Conservation (phyloP, 2,329 filamentous ascomycete genomes). For the Dactylellina haptotyla region DNA sequence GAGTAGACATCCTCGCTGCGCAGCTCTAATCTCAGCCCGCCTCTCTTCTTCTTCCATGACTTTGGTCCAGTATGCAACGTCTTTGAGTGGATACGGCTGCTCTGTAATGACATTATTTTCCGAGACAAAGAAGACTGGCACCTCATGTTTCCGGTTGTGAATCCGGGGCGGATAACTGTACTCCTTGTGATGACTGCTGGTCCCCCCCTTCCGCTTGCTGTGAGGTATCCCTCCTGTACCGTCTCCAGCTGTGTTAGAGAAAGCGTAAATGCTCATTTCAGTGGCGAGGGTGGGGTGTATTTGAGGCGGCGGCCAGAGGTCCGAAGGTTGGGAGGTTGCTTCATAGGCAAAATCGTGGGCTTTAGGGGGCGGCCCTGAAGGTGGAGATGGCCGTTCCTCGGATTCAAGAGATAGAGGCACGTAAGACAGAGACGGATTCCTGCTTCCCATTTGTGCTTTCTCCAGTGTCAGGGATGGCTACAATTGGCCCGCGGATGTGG, state of each 20-base stretch:
- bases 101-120: neutral
- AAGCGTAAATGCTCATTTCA: no score
- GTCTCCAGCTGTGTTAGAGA: no score
- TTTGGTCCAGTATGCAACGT: slow-evolving; percentile 18
- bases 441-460: no score
- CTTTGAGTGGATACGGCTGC: neutral
- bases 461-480: no score
- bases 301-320: neutral
- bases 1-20: slow-evolving; percentile 23
- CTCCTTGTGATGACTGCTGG: no score
- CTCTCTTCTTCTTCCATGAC: slow-evolving; percentile 22
- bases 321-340: neutral
- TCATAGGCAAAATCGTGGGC: slow-evolving; percentile 10
- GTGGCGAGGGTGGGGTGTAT: no score
- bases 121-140: neutral
- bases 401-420: neutral
- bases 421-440: no score
- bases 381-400: neutral
- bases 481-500: no score
- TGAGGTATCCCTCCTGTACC: no score
- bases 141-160: no score
- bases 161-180: no score
- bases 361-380: neutral
- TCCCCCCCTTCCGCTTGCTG: no score
- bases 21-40: slow-evolving; percentile 2